Evolutionary conservation across 1,284 basidiomycete species (phyloP), one percentile per base, ranked within the genome.

Genomic region (Abortiporus biennis): DNA sequence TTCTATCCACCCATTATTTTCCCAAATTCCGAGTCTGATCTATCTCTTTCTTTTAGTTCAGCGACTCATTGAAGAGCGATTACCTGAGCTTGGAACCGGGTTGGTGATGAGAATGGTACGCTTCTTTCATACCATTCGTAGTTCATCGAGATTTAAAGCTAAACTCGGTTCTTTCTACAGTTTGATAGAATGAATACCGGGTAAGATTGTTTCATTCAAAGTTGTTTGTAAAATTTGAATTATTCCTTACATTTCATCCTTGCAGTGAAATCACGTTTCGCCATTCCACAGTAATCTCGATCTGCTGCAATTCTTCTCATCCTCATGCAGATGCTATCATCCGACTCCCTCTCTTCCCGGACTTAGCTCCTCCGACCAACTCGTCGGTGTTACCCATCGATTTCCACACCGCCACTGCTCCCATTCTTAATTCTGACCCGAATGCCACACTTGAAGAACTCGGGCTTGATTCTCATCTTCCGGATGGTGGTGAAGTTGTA

Each of bases 31-130:
- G n/a, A n/a, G n/a, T n/a, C n/a, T n/a, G n/a, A n/a, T n/a, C n/a
- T n/a, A n/a, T n/a, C n/a, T n/a, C n/a, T n/a, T n/a, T n/a, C n/a
- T n/a, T n/a, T n/a, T n/a, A n/a, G n/a, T n/a, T n/a, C n/a, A n/a
- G n/a, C n/a, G n/a, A n/a, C n/a, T n/a, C n/a, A n/a, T n/a, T n/a
- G n/a, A n/a, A n/a, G n/a, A n/a, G n/a, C n/a, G n/a, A n/a, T n/a
- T n/a, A n/a, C n/a, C n/a, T 6, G 12, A 34, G 13, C 36, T 46
- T 17, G 45, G 45, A 13, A 27, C 40, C 5, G 45, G 45, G 11
- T 30, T 46, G 11, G 35, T 21, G 12, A 41, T 46, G 29, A 37
- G 45, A 43, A 42, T 46, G 45, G 45, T 43, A 15, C 31, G 44
- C 19, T 36, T 36, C 25, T 15, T 12, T 23, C 15, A 16, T n/a